Conservation (phyloP, 2,329 filamentous ascomycete genomes). For the Scortechinia acanthostroma region DNA sequence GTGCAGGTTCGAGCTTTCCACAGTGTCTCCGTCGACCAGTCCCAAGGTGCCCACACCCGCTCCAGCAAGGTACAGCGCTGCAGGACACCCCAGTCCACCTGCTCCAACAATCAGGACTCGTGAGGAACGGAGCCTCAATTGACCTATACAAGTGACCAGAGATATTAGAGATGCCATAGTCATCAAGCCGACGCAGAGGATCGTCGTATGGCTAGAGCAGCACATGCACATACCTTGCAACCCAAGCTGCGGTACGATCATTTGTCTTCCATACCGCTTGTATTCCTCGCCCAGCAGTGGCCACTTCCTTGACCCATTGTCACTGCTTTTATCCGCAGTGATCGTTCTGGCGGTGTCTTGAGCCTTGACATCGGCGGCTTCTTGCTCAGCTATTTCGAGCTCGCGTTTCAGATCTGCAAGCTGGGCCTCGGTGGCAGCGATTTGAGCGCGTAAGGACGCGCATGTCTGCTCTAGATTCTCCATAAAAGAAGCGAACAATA, state of each 20-base stretch:
- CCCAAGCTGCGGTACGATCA: conserved; percentile 79
- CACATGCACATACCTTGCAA: conserved; percentile 47
- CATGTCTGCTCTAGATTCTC: background rate
- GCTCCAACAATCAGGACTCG: conserved; percentile 77
- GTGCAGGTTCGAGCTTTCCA: conserved; percentile 87
- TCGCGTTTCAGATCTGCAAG: background rate
- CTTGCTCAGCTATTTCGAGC: background rate
- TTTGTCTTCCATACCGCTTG: conserved; percentile 78
- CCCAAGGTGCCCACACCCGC: conserved; percentile 80
- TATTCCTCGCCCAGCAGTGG: conserved; percentile 71
- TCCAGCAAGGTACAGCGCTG: conserved; percentile 84
- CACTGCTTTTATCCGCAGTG: conserved; percentile 4
- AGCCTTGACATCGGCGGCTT: conserved; percentile 22
- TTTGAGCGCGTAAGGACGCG: background rate
- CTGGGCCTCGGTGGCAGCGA: background rate
- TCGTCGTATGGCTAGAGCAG: background rate
- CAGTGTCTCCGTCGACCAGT: conserved; percentile 77
- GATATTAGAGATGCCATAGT: background rate
- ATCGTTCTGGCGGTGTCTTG: conserved; percentile 6
- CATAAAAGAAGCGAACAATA: too few species aligned
- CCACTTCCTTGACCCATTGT: conserved; percentile 40
- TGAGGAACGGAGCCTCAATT: conserved; percentile 64
- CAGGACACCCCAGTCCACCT: conserved; percentile 85
- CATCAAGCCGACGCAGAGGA: background rate
- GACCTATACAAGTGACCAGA: conserved; percentile 40